These are phyloP conservation scores for Amanita pallidorosea DNA, from an alignment of 768 basidiomycete genomes.

Conservation along the genomic window DNA sequence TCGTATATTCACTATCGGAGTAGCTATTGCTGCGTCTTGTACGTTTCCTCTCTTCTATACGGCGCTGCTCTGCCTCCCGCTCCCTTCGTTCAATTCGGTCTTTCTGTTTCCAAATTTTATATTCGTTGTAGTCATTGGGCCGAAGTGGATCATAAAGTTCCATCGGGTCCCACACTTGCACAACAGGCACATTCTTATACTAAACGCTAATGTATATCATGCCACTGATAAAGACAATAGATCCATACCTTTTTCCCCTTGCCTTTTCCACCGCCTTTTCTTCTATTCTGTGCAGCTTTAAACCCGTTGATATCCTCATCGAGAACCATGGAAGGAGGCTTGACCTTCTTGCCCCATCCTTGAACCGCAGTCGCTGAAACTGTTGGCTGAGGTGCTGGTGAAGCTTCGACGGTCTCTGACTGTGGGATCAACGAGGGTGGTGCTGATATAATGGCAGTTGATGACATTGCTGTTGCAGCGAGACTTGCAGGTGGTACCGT, in stretches of 20 bases:
- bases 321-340: conserved; percentile 83
- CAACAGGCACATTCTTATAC: conserved; percentile 49
- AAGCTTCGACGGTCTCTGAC: conserved; percentile 12
- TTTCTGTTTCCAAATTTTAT: conserved; percentile 69
- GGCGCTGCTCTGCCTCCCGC: conserved; percentile 48
- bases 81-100: conserved; percentile 69
- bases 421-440: conserved; percentile 50
- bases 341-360: conserved; percentile 83
- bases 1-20: conserved; percentile 55
- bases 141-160: conserved; percentile 75
- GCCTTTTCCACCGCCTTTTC: conserved; percentile 39
- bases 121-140: conserved; percentile 86
- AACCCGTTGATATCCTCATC: conserved; percentile 87
- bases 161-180: conserved; percentile 63
- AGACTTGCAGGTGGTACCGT: conserved; percentile 14
- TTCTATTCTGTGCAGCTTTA: conserved; percentile 46
- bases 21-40: conserved; percentile 46
- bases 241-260: conserved; percentile 53
- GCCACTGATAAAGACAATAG: neutral
- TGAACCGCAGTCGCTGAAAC: conserved; percentile 27
- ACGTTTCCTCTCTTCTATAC: conserved; percentile 47
- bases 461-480: conserved; percentile 23
- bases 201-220: conserved; percentile 15
- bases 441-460: conserved; percentile 62
- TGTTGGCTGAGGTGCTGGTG: conserved; percentile 1